Base-by-base conservation (phyloP, 2,329 filamentous ascomycete species). In the Fonsecaea erecta region DNA sequence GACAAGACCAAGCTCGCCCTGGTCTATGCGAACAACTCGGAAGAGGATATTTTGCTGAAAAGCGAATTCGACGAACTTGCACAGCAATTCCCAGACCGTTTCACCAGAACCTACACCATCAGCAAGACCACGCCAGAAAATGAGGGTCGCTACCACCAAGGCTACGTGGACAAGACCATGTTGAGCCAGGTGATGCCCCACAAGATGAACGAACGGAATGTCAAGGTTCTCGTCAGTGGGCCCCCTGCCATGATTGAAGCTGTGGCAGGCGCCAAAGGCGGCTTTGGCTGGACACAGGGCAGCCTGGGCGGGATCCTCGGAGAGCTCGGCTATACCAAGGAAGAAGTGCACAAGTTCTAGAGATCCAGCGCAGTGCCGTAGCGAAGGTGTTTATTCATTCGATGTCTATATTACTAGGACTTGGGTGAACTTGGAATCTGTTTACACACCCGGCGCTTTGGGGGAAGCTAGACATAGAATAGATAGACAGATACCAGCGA, bases 221-320 rank as follows among this genome's bases (percentile, higher is more conserved):
- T 78, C 1, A 89, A 89, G 75, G 85, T 91, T 0, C 88, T 90
- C 71, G 80, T 91, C 0, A 90, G 88, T 73, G 89, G 89, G 0
- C 89, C 89, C 18, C 87, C 88, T 1, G 80, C 81, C 0, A 90
- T 91, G 87, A 86, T 90, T 74, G 79, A 78, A 63, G 80, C 83
- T 11, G 73, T 89, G 40, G 78, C 84, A 1, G 85, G 84, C 3
- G 77, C 77, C 43, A 76, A 77, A 60, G 75, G 73, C 7, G 63
- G 67, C 24, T 68, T 66, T 34, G 70, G 73, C 3, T 75, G 76
- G 75, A 73, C 72, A 35, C 77, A 77, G 26, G 72, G 73, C n/a
- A 71, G 62, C 12, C 73, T 77, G 12, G 71, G 73, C 1, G 87
- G 88, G 0, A 79, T 88, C 34, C 70, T 90, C 71, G 75, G 77